Base-by-base conservation (phyloP, 371 early-diverging fungal species). In the Mortierella sp. region DNA sequence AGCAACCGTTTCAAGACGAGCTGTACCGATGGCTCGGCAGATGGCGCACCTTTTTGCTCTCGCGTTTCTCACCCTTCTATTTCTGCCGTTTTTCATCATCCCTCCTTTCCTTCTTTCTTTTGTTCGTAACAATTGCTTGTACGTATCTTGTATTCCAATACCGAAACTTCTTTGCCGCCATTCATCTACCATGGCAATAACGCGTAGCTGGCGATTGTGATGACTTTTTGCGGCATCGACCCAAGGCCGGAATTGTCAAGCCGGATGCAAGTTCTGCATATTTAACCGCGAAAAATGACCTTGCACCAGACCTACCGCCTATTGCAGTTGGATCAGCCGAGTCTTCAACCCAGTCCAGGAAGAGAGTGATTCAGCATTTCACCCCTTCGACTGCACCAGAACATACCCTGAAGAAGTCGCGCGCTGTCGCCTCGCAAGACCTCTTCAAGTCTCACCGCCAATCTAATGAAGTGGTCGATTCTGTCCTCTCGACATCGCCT, bases 231-330 rank as follows among this genome's bases (percentile, higher is more conserved):
- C 72, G 51, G 29, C 74, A 78, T 32, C 72, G 65, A 51, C 82
- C 85, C 54, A 85, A 85, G 68, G n/a, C 43, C 10, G 78, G 76
- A 18, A 73, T 81, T 46, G 35, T 60, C 21, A 81, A 76, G 44
- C 77, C 82, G 7, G 85, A 81, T 58, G 77, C 79, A 14, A 58
- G 46, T 24, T 32, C 74, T 24, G 85, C 79, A 4, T 84, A 81
- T 55, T 51, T 84, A 41, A 84, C 79, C 0, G 79, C 79, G 16
- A 84, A 63, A 18, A 63, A 77, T 24, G 81, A 81, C 63, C 71
- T 72, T 35, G 75, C 75, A 3, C 32, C 75, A n/a, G 65, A 63
- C n/a, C n/a, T 75, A n/a, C 32, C 21, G n/a, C 56, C 78, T 18
- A 49, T 48, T 21, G 48, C 46, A 10, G 75, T 75, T 8, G 55